Base-by-base conservation (phyloP, 1,139 yeast genomes). In the Scheffersomyces parashehatae region DNA sequence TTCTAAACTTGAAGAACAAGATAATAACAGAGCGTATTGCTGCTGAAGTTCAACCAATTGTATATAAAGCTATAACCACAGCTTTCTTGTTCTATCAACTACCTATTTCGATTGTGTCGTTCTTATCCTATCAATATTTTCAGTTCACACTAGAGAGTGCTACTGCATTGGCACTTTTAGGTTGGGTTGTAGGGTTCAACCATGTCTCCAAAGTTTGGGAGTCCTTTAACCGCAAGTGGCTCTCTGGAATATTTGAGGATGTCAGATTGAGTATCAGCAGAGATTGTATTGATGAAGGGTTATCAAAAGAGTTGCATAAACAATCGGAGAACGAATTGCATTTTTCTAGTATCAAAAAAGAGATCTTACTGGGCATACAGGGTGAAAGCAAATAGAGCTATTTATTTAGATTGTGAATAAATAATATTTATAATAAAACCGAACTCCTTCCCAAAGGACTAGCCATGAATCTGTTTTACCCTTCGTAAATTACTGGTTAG, bases 131-230 rank as follows among this genome's bases (percentile, higher is more conserved):
- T 52, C 62, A 65, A 39, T 62, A 60, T 45, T 70, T 73, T 50
- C 76, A 64, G 3, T 62, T 72, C 44, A 56, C 65, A 2, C 47
- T 59, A 1, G 67, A 74, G 41, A 58, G 68, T 11, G 65, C 71
- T 0, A 42, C 64, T 24, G 75, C 78, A 0, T 54, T 74, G 12
- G 64, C 60, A 4, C 53, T 62, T 5, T 55, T 74, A n/a, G 79
- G 79, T 1, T 64, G 73, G 67, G 70, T 68, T 5, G 54, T 70
- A 41, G 79, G 79, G 6, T 71, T 73, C 53, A 73, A 73, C 44
- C 64, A 70, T 41, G 75, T 73, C 2, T 67, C 77, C 5, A 69
- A 65, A 40, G 51, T 48, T 5, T 74, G 79, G 79, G 64, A 62
- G 28, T 39, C 37, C 0, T 65, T 70, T 42, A 56, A 62, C 2